phyloP scores from a whole-genome alignment of 305 asterid genomes.

The Rubia peregrina region DNA sequence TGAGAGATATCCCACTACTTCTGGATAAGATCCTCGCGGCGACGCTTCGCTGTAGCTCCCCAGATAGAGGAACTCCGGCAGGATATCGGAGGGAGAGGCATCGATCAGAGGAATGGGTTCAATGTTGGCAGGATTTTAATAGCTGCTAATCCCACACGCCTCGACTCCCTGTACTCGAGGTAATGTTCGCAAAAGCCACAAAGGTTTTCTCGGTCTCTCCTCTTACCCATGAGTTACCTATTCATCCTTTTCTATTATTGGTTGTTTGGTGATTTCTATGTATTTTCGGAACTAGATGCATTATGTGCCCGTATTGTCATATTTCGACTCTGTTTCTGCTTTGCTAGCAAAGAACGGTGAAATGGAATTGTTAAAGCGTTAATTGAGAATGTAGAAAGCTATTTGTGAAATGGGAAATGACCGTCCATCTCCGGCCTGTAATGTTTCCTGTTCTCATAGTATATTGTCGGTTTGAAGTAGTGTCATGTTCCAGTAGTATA shows the following conservation, averaged over 20 bases:
- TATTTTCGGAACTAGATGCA: background rate
- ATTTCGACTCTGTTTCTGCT: background rate
- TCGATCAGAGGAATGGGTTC: too few relatives aligned
- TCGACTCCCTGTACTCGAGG: too few relatives aligned
- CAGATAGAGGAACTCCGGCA: too few relatives aligned
- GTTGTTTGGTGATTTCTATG: background rate
- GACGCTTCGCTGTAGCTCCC: too few relatives aligned
- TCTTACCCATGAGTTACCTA: too few relatives aligned
- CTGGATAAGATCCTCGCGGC: too few relatives aligned
- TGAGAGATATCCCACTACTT: too few relatives aligned
- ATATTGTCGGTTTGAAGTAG: background rate
- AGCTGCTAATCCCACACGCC: too few relatives aligned
- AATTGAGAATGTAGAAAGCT: background rate
- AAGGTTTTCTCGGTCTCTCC: too few relatives aligned
- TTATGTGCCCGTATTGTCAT: background rate
- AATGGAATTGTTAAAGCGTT: background rate
- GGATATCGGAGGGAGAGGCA: too few relatives aligned
- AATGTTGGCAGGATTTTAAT: too few relatives aligned
- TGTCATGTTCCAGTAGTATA: background rate
- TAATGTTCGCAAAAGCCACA: too few relatives aligned
- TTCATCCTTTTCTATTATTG: background rate
- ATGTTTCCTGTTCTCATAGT: background rate
- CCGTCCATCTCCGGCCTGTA: background rate
- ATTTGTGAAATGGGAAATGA: background rate
- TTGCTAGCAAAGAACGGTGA: background rate